Conservation (phyloP, 2,329 filamentous ascomycete species). For the Sclerotinia glacialis region DNA sequence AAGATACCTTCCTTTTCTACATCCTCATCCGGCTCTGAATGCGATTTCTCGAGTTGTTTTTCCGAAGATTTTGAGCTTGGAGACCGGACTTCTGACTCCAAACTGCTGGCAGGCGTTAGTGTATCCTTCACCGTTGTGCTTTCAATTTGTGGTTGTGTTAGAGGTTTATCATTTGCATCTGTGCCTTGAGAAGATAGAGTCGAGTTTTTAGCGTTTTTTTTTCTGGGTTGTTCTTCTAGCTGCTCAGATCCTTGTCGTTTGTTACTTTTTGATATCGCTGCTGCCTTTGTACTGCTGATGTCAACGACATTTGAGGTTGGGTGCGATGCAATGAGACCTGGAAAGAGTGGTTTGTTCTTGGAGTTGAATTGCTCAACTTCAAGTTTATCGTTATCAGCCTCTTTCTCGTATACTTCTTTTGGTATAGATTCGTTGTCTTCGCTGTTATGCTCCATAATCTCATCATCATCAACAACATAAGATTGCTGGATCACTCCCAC, state of each 20-base stretch:
- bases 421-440: not conserved
- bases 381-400: not conserved
- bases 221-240: not conserved
- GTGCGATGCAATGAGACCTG: not conserved
- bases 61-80: not conserved
- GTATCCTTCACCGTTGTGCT: not conserved
- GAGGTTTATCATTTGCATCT: not conserved
- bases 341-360: not conserved
- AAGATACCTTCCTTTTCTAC: not conserved
- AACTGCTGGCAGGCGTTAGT: not conserved
- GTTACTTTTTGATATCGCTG: not conserved
- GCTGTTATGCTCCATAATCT: not conserved
- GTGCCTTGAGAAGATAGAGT: not conserved
- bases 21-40: not conserved
- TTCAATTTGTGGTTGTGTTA: not conserved
- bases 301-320: not conserved
- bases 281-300: not conserved
- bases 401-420: not conserved
- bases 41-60: conserved; percentile 7
- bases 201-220: not conserved
- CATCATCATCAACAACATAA: not conserved
- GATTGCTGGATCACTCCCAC: not conserved
- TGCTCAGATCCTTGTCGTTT: conserved; percentile 3
- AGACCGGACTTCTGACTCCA: not conserved
- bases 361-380: not conserved